phyloP scores from a whole-genome alignment of 768 basidiomycete genomes.

The Hortiboletus campestris region DNA sequence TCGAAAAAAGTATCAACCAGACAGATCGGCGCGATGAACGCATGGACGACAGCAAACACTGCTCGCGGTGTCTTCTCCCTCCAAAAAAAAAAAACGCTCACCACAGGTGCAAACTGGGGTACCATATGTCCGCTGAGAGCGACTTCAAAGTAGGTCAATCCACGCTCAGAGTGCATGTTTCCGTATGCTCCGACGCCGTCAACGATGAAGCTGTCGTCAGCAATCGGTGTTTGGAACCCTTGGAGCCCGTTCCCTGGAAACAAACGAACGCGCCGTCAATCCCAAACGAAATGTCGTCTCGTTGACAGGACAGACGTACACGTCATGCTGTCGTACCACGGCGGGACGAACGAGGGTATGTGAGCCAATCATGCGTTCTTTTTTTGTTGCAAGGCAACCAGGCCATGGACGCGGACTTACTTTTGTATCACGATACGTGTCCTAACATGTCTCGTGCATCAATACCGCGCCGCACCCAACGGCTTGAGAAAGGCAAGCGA shows the following conservation, averaged over 20 bases:
- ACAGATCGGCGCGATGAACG: not conserved
- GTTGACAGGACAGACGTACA: conserved; percentile 27
- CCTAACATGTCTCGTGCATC: conserved; percentile 26
- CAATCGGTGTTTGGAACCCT: conserved; percentile 72
- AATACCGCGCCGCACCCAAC: conserved; percentile 5
- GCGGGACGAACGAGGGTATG: not conserved
- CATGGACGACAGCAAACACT: not conserved
- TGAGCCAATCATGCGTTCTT: not conserved
- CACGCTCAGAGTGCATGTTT: conserved; percentile 62
- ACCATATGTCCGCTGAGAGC: conserved; percentile 73
- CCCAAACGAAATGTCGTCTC: not conserved
- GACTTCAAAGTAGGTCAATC: conserved; percentile 67
- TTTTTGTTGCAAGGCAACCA: not conserved
- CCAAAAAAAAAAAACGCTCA: conserved; percentile 28
- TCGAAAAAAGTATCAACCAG: not conserved
- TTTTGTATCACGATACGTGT: conserved; percentile 65
- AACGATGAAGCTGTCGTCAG: conserved; percentile 64
- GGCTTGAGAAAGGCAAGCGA: not conserved
- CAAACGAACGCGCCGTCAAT: not conserved
- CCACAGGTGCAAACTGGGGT: conserved; percentile 63
- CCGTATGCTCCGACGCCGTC: conserved; percentile 70
- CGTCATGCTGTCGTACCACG: conserved; percentile 34
- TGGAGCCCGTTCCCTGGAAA: conserved; percentile 55
- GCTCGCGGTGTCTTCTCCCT: too few species aligned
- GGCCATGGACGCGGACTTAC: conserved; percentile 33